Evolutionary conservation across 257 asterid genomes (phyloP).

Genomic region (Rehmannia glutinosa): DNA sequence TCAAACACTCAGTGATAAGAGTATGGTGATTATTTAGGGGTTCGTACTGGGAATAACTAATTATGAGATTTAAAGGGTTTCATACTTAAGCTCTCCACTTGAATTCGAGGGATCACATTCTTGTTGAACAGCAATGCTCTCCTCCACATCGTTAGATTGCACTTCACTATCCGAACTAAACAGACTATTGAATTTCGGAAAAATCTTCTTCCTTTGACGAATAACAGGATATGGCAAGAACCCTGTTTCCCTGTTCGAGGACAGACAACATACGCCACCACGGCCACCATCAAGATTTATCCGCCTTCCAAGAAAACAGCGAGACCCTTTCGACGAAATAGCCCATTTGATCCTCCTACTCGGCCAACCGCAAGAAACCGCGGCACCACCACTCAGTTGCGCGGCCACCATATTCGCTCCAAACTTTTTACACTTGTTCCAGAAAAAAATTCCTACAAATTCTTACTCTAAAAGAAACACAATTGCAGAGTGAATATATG

Average conservation of each 20-base stretch:
- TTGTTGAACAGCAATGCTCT: conserved; percentile 15
- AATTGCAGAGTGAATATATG: not conserved
- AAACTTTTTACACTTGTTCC: not conserved
- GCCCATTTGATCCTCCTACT: conserved; percentile 19
- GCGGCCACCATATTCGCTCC: conserved; percentile 43
- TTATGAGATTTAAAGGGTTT: not conserved
- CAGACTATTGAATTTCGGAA: conserved; percentile 23
- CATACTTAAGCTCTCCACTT: conserved; percentile 35
- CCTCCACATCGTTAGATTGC: conserved; percentile 33
- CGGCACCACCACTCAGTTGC: conserved; percentile 34
- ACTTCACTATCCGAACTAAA: conserved; percentile 33
- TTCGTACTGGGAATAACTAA: not conserved
- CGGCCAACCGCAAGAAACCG: conserved; percentile 27
- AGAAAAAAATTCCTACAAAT: conserved; percentile 6
- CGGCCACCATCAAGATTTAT: conserved; percentile 19
- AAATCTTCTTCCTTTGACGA: conserved; percentile 27
- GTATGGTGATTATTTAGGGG: too few species aligned
- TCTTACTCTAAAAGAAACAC: not conserved
- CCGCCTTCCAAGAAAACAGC: conserved; percentile 20
- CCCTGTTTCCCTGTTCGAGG: conserved; percentile 19
- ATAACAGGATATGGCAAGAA: conserved; percentile 27
- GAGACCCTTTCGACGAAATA: conserved; percentile 10
- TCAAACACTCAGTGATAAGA: too few species aligned
- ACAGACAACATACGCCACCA: conserved; percentile 20
- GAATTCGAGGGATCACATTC: conserved; percentile 21